phyloP scores from a whole-genome alignment of 176 grass and related monocot genomes.

The Dactylis glomerata region DNA sequence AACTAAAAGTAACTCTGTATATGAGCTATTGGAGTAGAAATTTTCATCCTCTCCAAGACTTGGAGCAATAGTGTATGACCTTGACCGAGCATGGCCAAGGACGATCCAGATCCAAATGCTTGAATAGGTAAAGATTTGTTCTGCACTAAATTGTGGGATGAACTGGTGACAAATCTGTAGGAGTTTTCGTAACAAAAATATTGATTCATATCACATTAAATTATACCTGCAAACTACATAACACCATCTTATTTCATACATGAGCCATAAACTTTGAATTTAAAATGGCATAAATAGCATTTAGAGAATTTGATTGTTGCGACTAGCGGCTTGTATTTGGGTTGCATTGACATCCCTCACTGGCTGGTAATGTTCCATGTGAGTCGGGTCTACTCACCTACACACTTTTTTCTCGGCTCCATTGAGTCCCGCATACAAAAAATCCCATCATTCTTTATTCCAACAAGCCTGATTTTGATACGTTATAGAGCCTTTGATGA shows the following conservation, averaged over 20 bases:
- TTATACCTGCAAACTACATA: too few species aligned
- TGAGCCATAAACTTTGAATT: not conserved
- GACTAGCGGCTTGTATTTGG: not conserved
- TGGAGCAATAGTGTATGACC: not conserved
- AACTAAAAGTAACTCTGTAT: not conserved
- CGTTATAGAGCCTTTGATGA: not conserved
- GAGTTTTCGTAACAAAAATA: too few species aligned
- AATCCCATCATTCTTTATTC: not conserved
- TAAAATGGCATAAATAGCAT: not conserved
- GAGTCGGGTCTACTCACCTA: not conserved
- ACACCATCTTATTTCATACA: too few species aligned
- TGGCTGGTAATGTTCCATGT: not conserved
- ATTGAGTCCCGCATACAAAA: not conserved
- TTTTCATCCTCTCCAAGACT: too few species aligned
- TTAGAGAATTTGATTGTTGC: not conserved
- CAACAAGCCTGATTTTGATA: not conserved
- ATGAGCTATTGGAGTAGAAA: not conserved
- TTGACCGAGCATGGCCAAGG: not conserved
- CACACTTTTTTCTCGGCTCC: not conserved
- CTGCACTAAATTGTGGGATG: too few species aligned
- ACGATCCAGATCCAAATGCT: not conserved
- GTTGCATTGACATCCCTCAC: not conserved
- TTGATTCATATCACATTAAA: too few species aligned
- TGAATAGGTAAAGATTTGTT: not conserved
- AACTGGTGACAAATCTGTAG: too few species aligned